A percentile compares a stretch with the other conserved stretches of the same genome.
phyloP scores from a whole-genome alignment of 768 basidiomycete genomes.

The Phallus indusiatus region DNA sequence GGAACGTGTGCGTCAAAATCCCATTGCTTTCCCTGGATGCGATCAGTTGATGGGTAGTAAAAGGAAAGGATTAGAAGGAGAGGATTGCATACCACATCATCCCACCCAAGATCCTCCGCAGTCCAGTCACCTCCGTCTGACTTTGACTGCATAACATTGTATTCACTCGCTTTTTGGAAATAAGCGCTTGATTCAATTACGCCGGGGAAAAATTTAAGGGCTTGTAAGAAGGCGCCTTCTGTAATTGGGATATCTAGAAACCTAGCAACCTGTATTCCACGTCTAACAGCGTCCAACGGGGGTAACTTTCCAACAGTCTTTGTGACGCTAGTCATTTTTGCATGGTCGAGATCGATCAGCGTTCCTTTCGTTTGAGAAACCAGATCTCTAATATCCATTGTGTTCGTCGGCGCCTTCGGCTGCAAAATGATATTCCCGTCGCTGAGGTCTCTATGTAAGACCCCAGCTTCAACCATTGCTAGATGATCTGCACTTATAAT shows the following conservation, averaged over 20 bases:
- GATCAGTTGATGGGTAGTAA: not conserved
- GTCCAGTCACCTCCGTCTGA: not conserved
- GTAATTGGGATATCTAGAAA: not conserved
- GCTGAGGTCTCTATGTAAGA: not conserved
- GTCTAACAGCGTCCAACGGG: not conserved
- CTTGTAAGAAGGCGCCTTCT: not conserved
- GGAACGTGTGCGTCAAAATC: not conserved
- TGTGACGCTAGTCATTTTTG: not conserved
- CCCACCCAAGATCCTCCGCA: not conserved
- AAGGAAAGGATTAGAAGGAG: not conserved
- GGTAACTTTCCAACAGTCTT: not conserved
- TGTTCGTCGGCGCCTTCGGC: not conserved
- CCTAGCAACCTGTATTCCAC: not conserved
- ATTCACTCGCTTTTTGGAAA: no score
- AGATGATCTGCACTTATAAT: not conserved
- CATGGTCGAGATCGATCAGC: not conserved
- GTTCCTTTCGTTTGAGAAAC: not conserved
- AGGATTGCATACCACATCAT: not conserved
- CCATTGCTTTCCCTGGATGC: not conserved
- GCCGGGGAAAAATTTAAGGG: not conserved
- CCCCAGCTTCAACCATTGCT: not conserved
- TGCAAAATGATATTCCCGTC: not conserved
- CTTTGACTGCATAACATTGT: not conserved
- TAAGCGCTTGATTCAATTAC: not conserved
- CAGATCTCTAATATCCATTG: not conserved